These are phyloP conservation scores for Puccinellia tenuiflora DNA, from an alignment of 176 grass and related monocot species.

Conservation along the genomic window DNA sequence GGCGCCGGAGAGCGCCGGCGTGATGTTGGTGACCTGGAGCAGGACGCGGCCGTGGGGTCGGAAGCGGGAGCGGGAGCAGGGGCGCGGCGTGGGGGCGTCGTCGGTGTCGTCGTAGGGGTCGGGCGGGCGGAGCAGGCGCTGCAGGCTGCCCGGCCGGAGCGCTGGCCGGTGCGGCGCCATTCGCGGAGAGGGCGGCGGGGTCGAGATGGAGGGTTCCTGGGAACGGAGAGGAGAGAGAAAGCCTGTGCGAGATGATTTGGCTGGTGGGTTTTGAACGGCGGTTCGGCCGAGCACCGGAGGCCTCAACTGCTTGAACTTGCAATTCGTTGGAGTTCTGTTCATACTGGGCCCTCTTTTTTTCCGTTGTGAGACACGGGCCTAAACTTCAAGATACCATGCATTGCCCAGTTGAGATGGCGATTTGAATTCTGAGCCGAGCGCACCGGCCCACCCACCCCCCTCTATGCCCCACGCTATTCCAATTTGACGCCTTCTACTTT, in stretches of 20 bases:
- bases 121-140: conserved; percentile 50
- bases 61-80: not conserved
- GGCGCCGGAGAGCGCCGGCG: conserved; percentile 51
- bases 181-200: not conserved
- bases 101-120: conserved; percentile 34
- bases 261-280: conserved; percentile 34
- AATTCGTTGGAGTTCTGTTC: no score
- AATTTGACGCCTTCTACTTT: no score
- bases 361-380: no score
- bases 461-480: no score
- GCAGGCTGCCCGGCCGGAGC: conserved; percentile 60
- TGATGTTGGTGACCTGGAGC: conserved; percentile 79
- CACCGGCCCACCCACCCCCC: no score
- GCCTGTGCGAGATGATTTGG: not conserved
- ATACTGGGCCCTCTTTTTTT: no score
- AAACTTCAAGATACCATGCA: no score
- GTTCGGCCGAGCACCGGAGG: not conserved
- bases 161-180: conserved; percentile 48
- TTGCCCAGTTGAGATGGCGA: no score
- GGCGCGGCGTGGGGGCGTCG: not conserved
- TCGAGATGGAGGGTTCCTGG: not conserved
- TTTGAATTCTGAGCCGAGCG: no score
- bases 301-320: not conserved
- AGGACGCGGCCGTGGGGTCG: conserved; percentile 24
- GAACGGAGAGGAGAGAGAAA: conserved; percentile 4